A percentile compares a stretch with the other conserved stretches of the same genome.
Evolutionary conservation across 2,329 filamentous ascomycete species (phyloP).

Genomic region (Pseudogymnoascus sp.): DNA sequence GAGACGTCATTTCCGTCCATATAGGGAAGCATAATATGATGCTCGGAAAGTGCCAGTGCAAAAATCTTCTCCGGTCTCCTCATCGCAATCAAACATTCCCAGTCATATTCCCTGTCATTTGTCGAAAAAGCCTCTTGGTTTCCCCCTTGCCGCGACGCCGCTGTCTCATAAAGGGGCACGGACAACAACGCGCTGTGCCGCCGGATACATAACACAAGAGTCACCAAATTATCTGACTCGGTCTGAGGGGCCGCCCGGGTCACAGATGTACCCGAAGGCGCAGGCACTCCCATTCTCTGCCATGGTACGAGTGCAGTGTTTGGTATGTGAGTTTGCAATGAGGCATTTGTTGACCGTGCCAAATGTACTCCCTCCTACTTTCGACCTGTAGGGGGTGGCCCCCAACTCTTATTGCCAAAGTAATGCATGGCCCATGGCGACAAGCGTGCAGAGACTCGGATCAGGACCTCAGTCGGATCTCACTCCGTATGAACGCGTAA

Average conservation of each 20-base stretch:
- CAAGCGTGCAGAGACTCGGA: not conserved
- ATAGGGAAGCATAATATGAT: not conserved
- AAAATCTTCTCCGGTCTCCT: conserved; percentile 1
- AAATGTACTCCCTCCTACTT: not conserved
- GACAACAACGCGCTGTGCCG: conserved; percentile 4
- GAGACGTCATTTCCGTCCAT: not conserved
- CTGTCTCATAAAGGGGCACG: conserved; percentile 7
- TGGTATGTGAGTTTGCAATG: not conserved
- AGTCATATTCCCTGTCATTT: conserved; percentile 5
- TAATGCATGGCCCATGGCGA: not conserved
- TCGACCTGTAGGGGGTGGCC: not conserved
- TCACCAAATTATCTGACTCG: conserved; percentile 1
- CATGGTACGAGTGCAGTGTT: not conserved
- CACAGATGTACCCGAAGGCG: not conserved
- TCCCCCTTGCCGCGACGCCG: not conserved
- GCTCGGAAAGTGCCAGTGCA: not conserved
- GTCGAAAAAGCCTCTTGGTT: not conserved
- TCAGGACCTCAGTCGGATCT: not conserved
- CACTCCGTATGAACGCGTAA: not conserved
- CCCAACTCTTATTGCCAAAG: conserved; percentile 4
- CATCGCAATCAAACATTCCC: conserved; percentile 7
- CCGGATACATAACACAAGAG: conserved; percentile 4
- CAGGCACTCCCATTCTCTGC: conserved; percentile 2
- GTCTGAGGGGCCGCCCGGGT: not conserved
- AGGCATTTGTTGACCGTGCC: not conserved